Percentiles rank a stretch among this genome's conserved stretches.
phyloP scores from a whole-genome alignment of 192 early-diverging fungal species.

The Gryganskiella cystojenkinii region DNA sequence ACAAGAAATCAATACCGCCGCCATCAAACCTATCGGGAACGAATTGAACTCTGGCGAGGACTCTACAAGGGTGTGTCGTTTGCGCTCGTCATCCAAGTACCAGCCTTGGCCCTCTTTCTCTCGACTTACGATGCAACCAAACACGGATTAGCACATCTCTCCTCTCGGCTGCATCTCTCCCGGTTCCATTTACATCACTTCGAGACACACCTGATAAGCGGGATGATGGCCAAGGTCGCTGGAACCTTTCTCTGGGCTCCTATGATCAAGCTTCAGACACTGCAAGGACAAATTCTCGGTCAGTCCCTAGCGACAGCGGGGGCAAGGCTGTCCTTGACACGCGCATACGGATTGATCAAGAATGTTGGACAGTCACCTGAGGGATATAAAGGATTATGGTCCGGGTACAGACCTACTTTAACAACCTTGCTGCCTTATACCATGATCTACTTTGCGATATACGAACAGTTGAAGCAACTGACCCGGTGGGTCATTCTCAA shows the following conservation, averaged over 20 bases:
- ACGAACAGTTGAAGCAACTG: conserved; percentile 39
- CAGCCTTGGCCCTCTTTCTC: conserved; percentile 38
- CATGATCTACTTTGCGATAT: conserved; percentile 39
- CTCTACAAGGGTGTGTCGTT: conserved; percentile 31
- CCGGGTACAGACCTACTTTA: conserved; percentile 20
- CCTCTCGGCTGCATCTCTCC: not conserved
- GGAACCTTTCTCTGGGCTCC: conserved; percentile 34
- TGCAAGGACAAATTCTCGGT: conserved; percentile 1
- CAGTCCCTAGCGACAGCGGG: conserved; percentile 2
- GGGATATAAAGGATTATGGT: conserved; percentile 26
- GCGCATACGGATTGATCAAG: conserved; percentile 7
- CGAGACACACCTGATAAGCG: conserved; percentile 36
- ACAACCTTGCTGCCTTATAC: conserved; percentile 34
- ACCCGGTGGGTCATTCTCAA: conserved; percentile 15
- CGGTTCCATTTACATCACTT: conserved; percentile 17
- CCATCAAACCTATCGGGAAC: conserved; percentile 1
- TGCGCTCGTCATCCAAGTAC: conserved; percentile 34
- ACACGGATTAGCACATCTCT: conserved; percentile 11
- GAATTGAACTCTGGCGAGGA: conserved; percentile 14
- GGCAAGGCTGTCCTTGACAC: conserved; percentile 13
- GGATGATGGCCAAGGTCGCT: conserved; percentile 33
- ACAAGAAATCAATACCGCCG: not conserved
- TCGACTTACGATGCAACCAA: conserved; percentile 42
- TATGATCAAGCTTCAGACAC: conserved; percentile 28
- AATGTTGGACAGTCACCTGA: conserved; percentile 18